Base-by-base conservation (phyloP, 805 yeast genomes). In the Yarrowia osloensis region DNA sequence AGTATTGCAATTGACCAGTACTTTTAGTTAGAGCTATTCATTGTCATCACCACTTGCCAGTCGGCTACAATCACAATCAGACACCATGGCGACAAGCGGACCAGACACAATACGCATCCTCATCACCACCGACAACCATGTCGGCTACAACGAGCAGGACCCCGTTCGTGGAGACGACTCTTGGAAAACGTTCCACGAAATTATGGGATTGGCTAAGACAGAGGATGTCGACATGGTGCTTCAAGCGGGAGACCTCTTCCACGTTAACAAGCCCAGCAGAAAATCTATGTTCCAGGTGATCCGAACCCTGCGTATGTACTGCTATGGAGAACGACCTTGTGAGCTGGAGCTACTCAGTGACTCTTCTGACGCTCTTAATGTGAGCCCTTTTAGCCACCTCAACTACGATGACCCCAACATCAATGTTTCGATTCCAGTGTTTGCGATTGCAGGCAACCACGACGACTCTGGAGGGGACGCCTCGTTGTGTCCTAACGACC, bases 121-220 rank as follows among this genome's bases (percentile, higher is more conserved):
- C 33, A 77, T 95, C 29, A 91, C 99, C 2, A 92, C 98, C 1
- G 99, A 95, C 74, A 95, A 95, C 74, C 99, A 95, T 80, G 97
- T 95, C 19, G 99, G 99, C 0, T 93, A 88, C 75, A 86, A 86
- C 68, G 99, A 95, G 75, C 84, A 84, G 40, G 98, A 95, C 75
- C 93, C 97, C 0, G 86, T 94, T 4, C 82, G 96, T 19, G 97
- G 97, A 0, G 89, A 89, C 72, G 99, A 95, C 74, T 85, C 96
- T 0, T 90, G 97, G 90, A 82, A 78, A 67, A 90, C 97, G 0
- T 94, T 95, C 72, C 86, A 89, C 66, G 99, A 95, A 76, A 86
- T 91, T 67, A 84, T 91, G 84, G 76, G 77, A 69, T 74, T 91
- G 1, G 98, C 97, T 9, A 80, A 80, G 69, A 83, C 82, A 1